Evolutionary conservation across 306 rosid genomes (phyloP).

Genomic region (Pyrus communis): DNA sequence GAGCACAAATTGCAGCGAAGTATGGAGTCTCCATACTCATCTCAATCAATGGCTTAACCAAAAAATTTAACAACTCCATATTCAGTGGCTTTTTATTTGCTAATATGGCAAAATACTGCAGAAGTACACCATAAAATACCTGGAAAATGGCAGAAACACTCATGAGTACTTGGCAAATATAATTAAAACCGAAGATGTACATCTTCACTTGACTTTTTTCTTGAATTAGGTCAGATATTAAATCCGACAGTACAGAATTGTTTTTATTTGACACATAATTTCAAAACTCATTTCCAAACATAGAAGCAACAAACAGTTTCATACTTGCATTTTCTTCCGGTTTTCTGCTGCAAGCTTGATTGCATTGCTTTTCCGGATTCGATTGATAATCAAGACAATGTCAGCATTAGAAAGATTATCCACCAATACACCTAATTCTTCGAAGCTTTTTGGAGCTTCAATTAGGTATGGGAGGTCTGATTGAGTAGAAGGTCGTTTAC

Average conservation of each 20-base stretch:
- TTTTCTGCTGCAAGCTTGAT: slow-evolving; percentile 80
- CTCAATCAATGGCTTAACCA: slow-evolving; percentile 82
- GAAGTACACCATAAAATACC: slow-evolving; percentile 80
- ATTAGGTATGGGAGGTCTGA: slow-evolving; percentile 72
- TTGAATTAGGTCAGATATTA: not conserved
- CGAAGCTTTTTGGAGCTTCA: slow-evolving; percentile 77
- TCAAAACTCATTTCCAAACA: slow-evolving; percentile 6
- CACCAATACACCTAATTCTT: slow-evolving; percentile 54
- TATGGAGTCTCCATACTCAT: slow-evolving; percentile 85
- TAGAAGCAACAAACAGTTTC: slow-evolving; percentile 10
- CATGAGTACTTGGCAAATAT: not conserved
- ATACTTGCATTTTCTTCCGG: slow-evolving; percentile 84
- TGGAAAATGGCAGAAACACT: slow-evolving; percentile 29
- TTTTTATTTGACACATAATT: not conserved
- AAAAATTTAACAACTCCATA: slow-evolving; percentile 51
- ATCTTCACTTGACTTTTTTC: not conserved
- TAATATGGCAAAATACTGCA: slow-evolving; percentile 86
- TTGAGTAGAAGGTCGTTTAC: slow-evolving; percentile 28
- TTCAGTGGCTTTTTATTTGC: slow-evolving; percentile 64
- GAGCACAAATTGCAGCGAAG: slow-evolving; percentile 95
- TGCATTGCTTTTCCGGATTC: slow-evolving; percentile 80
- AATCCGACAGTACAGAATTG: not conserved
- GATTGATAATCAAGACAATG: slow-evolving; percentile 52
- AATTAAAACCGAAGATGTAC: not conserved
- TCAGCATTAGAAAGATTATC: slow-evolving; percentile 51